Evolutionary conservation across 441 rosid species (phyloP), one percentile per base, ranked within the genome.

Genomic region (Iberis amara): DNA sequence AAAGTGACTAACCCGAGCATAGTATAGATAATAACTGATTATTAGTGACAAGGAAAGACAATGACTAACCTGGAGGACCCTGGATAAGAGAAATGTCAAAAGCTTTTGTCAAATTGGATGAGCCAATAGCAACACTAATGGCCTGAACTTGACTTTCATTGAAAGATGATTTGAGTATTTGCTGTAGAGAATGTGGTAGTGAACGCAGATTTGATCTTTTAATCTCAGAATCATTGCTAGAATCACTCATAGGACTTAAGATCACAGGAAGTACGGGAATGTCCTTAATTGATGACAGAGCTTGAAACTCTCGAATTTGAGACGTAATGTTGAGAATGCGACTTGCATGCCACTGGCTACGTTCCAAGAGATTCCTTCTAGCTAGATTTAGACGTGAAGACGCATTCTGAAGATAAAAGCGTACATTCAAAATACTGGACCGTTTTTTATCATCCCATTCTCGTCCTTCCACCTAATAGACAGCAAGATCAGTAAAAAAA

Each of bases 321-420:
- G 99, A 79, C 30, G 94, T 85, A 50, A 86, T 80, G 72, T 87
- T 85, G 86, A 94, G 74, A 51, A 94, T 77, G 27, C 84, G 83
- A 74, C 87, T 75, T 52, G 94, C 94, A 78, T 85, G 94, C 99
- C 99, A 94, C 79, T 89, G 91, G 68, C 97, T 94, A 45, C 97
- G 97, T 53, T 94, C 99, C 70, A 85, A 65, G 68, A 94, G 87
- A 58, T 82, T 82, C 79, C 76, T 80, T 80, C 99, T 81, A 47
- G 90, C 99, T 83, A 78, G 94, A 74, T 94, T 84, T 56, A 89
- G 64, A 32, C 89, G 94, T 36, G 75, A 52, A 58, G 84, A 79
- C 59, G 85, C 88, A 69, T 79, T 82, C 61, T 79, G 92, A 72
- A 94, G 83, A 78, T 79, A 94, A 76, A 84, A 85, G 73, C 96